These are phyloP conservation scores for Ampelocalamus luodianensis DNA, from an alignment of 176 grass and related monocot species.

Conservation along the genomic window DNA sequence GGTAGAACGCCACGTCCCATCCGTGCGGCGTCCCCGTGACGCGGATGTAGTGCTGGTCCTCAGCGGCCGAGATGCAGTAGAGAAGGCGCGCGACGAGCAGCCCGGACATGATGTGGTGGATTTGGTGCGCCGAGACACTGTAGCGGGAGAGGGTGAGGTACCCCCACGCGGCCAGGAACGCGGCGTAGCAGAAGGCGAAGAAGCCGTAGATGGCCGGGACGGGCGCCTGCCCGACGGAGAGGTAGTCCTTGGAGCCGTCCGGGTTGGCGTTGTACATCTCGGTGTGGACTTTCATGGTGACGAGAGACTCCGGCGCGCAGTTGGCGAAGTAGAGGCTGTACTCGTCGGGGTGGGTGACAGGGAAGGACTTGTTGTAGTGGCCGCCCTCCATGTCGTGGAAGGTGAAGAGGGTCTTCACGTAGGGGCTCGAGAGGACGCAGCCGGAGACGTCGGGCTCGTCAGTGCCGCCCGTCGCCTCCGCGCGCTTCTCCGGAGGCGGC, in stretches of 20 bases:
- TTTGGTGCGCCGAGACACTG: conserved; percentile 52
- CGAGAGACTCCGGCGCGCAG: conserved; percentile 65
- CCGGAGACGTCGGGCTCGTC: conserved; percentile 38
- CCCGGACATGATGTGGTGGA: conserved; percentile 92
- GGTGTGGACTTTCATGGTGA: conserved; percentile 79
- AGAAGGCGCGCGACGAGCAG: conserved; percentile 70
- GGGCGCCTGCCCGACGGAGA: conserved; percentile 78
- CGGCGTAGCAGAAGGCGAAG: conserved; percentile 62
- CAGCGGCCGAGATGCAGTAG: conserved; percentile 78
- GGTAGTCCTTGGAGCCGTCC: conserved; percentile 76
- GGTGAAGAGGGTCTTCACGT: conserved; percentile 70
- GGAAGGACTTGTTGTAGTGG: conserved; percentile 66
- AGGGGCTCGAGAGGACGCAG: conserved; percentile 75
- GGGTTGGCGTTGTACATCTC: conserved; percentile 79
- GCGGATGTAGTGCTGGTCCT: conserved; percentile 91
- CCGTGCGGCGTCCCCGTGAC: conserved; percentile 85
- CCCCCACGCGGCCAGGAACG: conserved; percentile 67
- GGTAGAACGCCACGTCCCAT: conserved; percentile 86
- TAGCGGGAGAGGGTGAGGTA: conserved; percentile 72
- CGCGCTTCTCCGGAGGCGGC: conserved; percentile 40
- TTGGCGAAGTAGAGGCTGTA: conserved; percentile 97
- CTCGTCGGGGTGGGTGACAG: conserved; percentile 84
- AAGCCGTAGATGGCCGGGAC: conserved; percentile 74
- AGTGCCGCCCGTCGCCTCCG: conserved; percentile 36
- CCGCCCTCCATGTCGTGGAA: conserved; percentile 57